Evolutionary conservation across 208 protist genomes (phyloP).

Genomic region (Trypanosoma theileri): DNA sequence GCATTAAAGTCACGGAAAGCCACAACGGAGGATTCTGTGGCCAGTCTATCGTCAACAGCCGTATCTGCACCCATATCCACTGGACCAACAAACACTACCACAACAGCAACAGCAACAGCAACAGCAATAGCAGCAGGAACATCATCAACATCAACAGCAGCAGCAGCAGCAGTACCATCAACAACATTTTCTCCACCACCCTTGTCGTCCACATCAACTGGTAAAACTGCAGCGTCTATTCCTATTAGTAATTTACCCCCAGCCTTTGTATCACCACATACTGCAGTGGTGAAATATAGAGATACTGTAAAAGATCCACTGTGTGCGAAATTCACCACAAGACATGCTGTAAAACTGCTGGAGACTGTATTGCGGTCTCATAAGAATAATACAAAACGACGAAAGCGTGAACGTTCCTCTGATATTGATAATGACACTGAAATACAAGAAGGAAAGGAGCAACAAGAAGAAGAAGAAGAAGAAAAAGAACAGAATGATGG

Average conservation of each 20-base stretch:
- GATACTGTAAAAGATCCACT: slow-evolving; percentile 51
- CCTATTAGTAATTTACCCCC: slow-evolving; percentile 41
- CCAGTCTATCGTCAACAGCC: background rate
- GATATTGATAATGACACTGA: slow-evolving; percentile 7
- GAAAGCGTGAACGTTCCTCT: slow-evolving; percentile 10
- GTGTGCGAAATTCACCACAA: slow-evolving; percentile 41
- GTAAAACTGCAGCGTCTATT: slow-evolving; percentile 3
- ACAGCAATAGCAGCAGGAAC: background rate
- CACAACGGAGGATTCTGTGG: background rate
- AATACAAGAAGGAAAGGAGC: background rate
- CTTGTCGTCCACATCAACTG: background rate
- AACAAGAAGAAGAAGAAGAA: slow-evolving; percentile 15
- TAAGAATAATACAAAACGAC: background rate
- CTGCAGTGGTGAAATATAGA: slow-evolving; percentile 50
- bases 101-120: slow-evolving; percentile 3
- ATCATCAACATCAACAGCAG: no score
- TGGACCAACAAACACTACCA: background rate
- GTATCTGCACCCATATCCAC: background rate
- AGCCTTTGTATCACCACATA: slow-evolving; percentile 48
- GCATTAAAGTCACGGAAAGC: no score
- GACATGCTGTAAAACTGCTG: slow-evolving; percentile 26
- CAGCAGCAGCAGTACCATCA: background rate
- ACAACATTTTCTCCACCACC: background rate
- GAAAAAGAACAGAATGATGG: slow-evolving; percentile 1
- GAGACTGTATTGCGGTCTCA: slow-evolving; percentile 3